phyloP scores from a whole-genome alignment of 2,329 filamentous ascomycete genomes.

The Colletotrichum australisinense region DNA sequence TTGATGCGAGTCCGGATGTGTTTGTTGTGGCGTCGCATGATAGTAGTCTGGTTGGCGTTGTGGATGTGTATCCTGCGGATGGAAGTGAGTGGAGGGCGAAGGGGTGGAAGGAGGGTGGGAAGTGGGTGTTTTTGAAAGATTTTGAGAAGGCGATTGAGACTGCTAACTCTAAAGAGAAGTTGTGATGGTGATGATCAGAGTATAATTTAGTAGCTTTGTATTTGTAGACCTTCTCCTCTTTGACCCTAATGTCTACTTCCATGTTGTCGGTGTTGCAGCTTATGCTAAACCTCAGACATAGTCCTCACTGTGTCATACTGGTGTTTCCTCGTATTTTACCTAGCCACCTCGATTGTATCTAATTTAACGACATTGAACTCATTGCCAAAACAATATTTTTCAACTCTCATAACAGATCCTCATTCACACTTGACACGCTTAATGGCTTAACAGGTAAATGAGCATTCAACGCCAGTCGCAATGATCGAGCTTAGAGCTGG shows the following conservation, averaged over 20 bases:
- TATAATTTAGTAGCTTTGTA: background rate
- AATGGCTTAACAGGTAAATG: background rate
- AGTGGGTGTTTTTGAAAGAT: background rate
- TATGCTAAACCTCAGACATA: background rate
- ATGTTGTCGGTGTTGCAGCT: background rate
- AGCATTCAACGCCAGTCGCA: background rate
- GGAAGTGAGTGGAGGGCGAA: background rate
- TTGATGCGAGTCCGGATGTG: conserved; percentile 6
- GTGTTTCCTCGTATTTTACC: no score
- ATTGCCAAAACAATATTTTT: no score
- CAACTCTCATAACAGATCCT: no score
- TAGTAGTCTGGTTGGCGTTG: background rate
- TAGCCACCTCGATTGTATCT: no score
- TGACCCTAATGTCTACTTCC: background rate
- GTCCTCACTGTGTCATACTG: no score
- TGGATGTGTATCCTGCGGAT: background rate
- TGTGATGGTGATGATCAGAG: background rate
- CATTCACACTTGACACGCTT: background rate
- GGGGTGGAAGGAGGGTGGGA: conserved; percentile 6
- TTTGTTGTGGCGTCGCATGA: conserved; percentile 3
- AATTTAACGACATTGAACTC: no score
- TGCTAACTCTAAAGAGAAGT: background rate
- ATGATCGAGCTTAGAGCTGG: background rate
- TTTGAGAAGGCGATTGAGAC: background rate
- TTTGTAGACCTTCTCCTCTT: background rate